These are phyloP conservation scores for Hanseniaspora valbyensis DNA, from an alignment of 805 yeast genomes.

Conservation along the genomic window DNA sequence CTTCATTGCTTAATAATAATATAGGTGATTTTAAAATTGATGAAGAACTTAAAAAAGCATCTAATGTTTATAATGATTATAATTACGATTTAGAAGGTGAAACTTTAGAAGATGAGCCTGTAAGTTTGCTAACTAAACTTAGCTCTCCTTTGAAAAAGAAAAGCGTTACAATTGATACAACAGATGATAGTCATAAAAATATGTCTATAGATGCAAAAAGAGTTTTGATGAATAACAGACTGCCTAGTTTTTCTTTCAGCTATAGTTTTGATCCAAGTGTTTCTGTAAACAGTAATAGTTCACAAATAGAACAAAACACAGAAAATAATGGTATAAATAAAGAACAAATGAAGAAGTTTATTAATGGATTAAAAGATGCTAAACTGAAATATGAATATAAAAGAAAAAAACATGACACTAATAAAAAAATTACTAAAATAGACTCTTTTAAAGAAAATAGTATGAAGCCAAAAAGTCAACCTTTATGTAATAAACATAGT, in stretches of 20 bases:
- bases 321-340: neutral
- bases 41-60: neutral
- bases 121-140: neutral
- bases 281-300: neutral
- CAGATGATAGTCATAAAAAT: neutral
- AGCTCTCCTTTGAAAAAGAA: neutral
- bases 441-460: neutral
- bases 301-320: neutral
- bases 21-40: neutral
- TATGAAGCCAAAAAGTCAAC: neutral
- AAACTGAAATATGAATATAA: neutral
- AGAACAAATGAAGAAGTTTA: slow-evolving; percentile 1
- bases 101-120: neutral
- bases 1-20: neutral
- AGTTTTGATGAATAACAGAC: neutral
- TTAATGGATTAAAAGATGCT: neutral
- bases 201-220: neutral
- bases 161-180: too few relatives aligned
- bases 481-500: slow-evolving; percentile 22
- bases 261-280: slow-evolving; percentile 12
- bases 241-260: slow-evolving; percentile 14
- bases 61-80: neutral
- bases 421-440: neutral
- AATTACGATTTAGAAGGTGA: slow-evolving; percentile 3
- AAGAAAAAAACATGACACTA: neutral